Conservation (phyloP, 2,329 filamentous ascomycete genomes). For the Sporothrix phasma region DNA sequence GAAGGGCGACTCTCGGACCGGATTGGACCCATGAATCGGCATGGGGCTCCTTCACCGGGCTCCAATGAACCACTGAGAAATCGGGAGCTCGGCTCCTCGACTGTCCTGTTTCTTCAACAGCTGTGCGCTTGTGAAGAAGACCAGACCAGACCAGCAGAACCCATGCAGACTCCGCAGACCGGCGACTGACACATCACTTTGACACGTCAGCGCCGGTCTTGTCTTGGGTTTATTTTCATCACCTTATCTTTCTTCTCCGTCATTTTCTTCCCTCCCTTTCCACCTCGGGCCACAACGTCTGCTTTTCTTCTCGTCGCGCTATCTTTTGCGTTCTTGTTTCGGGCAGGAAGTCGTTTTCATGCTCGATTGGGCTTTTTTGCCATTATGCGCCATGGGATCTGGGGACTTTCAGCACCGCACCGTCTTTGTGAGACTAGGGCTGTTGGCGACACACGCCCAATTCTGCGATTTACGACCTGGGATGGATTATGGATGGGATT, state of each 20-base stretch:
- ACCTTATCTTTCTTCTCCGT: background rate
- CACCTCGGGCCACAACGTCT: background rate
- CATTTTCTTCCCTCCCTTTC: background rate
- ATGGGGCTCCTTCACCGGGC: background rate
- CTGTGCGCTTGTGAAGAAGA: background rate
- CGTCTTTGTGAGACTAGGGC: background rate
- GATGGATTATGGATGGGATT: background rate
- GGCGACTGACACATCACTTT: constrained; percentile 2
- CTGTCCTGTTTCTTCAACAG: background rate
- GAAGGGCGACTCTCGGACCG: background rate
- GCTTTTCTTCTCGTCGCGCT: background rate
- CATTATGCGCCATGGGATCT: background rate
- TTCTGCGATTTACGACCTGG: background rate
- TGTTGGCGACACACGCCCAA: background rate
- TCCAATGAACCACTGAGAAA: background rate
- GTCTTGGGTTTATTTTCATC: background rate
- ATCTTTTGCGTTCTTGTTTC: background rate
- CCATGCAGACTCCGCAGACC: background rate
- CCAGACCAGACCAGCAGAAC: background rate
- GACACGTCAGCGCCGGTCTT: constrained; percentile 1
- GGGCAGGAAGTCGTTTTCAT: background rate
- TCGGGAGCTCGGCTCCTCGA: background rate
- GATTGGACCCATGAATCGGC: background rate
- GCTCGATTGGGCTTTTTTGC: background rate
- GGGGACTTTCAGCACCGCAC: background rate